phyloP scores from a whole-genome alignment of 2,329 filamentous ascomycete species.

The Microcera coccophila region DNA sequence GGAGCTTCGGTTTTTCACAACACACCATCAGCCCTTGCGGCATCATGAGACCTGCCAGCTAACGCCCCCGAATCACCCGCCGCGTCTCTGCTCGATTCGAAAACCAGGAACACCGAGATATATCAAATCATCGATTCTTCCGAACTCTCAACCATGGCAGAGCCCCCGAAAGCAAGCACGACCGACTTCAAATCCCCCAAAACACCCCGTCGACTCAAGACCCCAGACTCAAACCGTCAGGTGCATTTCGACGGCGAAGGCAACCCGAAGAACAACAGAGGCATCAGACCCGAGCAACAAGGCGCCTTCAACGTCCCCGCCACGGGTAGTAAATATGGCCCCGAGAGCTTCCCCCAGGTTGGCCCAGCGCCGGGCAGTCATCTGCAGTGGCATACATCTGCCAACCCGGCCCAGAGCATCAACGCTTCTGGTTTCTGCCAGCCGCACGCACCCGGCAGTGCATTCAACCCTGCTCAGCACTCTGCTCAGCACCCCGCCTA shows the following conservation, averaged over 20 bases:
- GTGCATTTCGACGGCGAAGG: slow-evolving; percentile 28
- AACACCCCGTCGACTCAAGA: slow-evolving; percentile 24
- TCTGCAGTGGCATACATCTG: slow-evolving; percentile 34
- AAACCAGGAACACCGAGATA: too few species aligned
- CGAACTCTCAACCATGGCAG: slow-evolving; percentile 21
- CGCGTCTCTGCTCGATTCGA: too few species aligned
- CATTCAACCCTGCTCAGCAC: slow-evolving; percentile 12
- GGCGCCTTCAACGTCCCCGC: neutral
- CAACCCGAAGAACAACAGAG: neutral
- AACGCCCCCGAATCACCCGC: neutral
- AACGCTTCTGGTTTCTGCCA: too few species aligned
- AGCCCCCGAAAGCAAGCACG: slow-evolving; percentile 18
- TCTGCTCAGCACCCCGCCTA: slow-evolving; percentile 11
- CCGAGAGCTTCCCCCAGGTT: slow-evolving; percentile 29
- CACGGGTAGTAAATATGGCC: slow-evolving; percentile 4
- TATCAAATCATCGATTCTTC: slow-evolving; percentile 2
- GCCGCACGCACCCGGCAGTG: slow-evolving; percentile 10
- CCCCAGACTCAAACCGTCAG: slow-evolving; percentile 26
- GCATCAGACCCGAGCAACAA: slow-evolving; percentile 5
- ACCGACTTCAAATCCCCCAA: slow-evolving; percentile 29
- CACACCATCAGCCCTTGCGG: neutral
- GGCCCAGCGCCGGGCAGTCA: slow-evolving; percentile 20
- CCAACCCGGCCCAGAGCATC: slow-evolving; percentile 33
- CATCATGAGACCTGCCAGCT: neutral
- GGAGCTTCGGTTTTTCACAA: neutral